Conservation (phyloP, 1,284 basidiomycete genomes). For the Apiotrichum brassicae region DNA sequence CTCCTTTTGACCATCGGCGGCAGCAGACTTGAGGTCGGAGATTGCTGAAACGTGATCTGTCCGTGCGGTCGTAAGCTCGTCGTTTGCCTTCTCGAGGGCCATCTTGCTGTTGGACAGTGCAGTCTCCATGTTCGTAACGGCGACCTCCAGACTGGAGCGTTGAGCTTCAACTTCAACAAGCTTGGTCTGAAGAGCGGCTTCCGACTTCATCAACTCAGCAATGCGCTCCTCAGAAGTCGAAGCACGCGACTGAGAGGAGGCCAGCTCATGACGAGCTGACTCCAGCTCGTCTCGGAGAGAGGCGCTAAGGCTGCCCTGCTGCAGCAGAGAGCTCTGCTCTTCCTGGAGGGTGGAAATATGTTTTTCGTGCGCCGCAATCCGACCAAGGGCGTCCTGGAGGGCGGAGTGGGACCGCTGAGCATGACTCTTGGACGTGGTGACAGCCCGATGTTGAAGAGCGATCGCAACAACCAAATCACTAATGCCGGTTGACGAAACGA, state of each 20-base stretch:
- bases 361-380: background rate
- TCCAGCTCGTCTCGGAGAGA: slow-evolving; percentile 9
- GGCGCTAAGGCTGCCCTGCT: background rate
- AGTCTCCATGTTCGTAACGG: background rate
- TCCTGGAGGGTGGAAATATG: slow-evolving; percentile 1
- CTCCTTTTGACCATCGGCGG: background rate
- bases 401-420: background rate
- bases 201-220: background rate
- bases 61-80: background rate
- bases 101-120: background rate
- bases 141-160: background rate
- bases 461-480: slow-evolving; percentile 5
- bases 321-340: slow-evolving; percentile 4
- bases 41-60: background rate
- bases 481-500: background rate
- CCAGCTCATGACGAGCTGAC: background rate
- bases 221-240: background rate
- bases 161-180: background rate
- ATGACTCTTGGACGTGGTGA: background rate
- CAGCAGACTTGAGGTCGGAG: background rate
- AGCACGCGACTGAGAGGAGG: background rate
- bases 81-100: background rate
- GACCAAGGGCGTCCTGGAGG: background rate
- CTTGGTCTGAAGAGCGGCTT: background rate
- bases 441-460: slow-evolving; percentile 7